Conservation (phyloP, 2,329 filamentous ascomycete species). For the Xylaria sp. region DNA sequence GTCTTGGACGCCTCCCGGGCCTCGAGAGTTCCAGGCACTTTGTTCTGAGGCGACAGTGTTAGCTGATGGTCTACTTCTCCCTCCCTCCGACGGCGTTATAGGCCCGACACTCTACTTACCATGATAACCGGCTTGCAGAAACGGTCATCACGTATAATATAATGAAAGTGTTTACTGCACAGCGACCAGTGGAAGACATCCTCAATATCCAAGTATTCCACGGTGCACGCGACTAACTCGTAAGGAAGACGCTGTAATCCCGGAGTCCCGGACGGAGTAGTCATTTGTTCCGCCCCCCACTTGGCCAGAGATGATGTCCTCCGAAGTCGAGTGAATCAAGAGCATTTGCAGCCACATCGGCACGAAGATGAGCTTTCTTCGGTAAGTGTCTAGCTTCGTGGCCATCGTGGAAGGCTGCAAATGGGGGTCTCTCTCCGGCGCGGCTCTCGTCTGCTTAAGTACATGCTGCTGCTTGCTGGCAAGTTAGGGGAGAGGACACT, state of each 20-base stretch:
- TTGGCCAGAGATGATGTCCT: slow-evolving; percentile 27
- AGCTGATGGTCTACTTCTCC: slow-evolving; percentile 41
- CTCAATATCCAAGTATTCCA: slow-evolving; percentile 63
- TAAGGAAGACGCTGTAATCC: slow-evolving; percentile 60
- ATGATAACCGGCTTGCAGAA: slow-evolving; percentile 68
- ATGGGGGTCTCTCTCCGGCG: background rate
- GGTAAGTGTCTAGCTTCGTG: background rate
- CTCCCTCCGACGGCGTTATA: background rate
- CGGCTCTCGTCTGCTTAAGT: slow-evolving; percentile 9
- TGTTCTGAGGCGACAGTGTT: slow-evolving; percentile 46
- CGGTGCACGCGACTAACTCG: slow-evolving; percentile 71
- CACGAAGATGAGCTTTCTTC: background rate
- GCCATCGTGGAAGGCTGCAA: background rate
- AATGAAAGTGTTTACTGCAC: slow-evolving; percentile 62
- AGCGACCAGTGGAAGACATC: slow-evolving; percentile 67
- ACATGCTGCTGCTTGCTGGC: too few relatives aligned
- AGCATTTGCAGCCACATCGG: slow-evolving; percentile 22
- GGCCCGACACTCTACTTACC: slow-evolving; percentile 54
- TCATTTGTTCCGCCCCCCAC: slow-evolving; percentile 29
- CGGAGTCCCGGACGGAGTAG: slow-evolving; percentile 30
- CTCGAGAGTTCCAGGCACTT: slow-evolving; percentile 49
- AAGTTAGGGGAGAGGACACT: background rate
- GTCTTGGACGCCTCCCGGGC: slow-evolving; percentile 46
- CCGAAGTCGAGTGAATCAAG: slow-evolving; percentile 16
- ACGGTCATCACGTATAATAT: slow-evolving; percentile 62